phyloP scores from a whole-genome alignment of 129 eudicot species.

The Flaveria trinervia region DNA sequence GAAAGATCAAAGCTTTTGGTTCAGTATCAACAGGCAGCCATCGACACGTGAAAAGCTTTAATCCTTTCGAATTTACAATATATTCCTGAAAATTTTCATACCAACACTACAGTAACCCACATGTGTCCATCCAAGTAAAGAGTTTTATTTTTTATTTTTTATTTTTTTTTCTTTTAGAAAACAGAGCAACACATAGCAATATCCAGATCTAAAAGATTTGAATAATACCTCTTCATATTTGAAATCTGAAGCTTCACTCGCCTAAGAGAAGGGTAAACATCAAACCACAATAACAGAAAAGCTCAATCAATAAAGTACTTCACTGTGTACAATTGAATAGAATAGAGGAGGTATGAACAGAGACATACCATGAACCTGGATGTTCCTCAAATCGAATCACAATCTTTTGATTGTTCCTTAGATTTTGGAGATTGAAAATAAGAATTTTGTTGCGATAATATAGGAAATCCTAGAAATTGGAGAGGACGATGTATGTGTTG shows the following conservation, averaged over 20 bases:
- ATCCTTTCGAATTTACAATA: slow-evolving; percentile 54
- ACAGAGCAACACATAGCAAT: neutral
- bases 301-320: neutral
- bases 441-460: slow-evolving; percentile 23
- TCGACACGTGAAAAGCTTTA: slow-evolving; percentile 74
- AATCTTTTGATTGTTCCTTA: slow-evolving; percentile 31
- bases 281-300: neutral
- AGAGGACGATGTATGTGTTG: slow-evolving; percentile 35
- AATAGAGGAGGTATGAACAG: slow-evolving; percentile 3
- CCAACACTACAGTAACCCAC: neutral
- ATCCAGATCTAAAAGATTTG: neutral
- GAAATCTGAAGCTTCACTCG: slow-evolving; percentile 34
- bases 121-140: neutral
- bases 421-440: slow-evolving; percentile 16
- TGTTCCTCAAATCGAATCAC: slow-evolving; percentile 7
- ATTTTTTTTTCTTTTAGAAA: neutral
- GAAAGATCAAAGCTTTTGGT: slow-evolving; percentile 81
- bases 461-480: slow-evolving; percentile 2
- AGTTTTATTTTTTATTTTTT: too few species aligned
- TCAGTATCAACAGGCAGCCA: slow-evolving; percentile 61
- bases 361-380: slow-evolving; percentile 31
- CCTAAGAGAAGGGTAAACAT: neutral
- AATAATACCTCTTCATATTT: slow-evolving; percentile 60
- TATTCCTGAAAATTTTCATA: slow-evolving; percentile 48
- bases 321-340: neutral